phyloP scores from a whole-genome alignment of 2,329 filamentous ascomycete genomes.

The Pyrenophora tritici-repentis region DNA sequence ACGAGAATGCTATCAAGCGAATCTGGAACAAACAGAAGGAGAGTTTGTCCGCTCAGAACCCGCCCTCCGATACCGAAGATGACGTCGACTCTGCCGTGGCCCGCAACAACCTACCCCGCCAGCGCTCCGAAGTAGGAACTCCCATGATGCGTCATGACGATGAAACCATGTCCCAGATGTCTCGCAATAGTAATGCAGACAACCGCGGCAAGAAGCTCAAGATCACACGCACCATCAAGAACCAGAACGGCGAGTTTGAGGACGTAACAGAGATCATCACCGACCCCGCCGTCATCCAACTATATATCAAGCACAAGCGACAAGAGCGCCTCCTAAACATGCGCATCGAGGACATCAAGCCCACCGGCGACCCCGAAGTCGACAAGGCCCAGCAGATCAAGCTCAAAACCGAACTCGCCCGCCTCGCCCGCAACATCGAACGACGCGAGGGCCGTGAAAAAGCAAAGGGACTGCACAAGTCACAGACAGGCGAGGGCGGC shows the following conservation, averaged over 20 bases:
- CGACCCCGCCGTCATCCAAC: constrained; percentile 84
- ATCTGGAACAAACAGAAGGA: constrained; percentile 91
- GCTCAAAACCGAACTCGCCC: constrained; percentile 75
- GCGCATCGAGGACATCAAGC: constrained; percentile 68
- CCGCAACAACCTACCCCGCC: constrained; percentile 45
- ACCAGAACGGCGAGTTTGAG: constrained; percentile 67
- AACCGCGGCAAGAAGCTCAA: constrained; percentile 67
- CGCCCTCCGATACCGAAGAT: constrained; percentile 75
- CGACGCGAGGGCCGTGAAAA: constrained; percentile 88
- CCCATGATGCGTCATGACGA: constrained; percentile 63
- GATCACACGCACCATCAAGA: constrained; percentile 72
- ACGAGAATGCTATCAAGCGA: constrained; percentile 85
- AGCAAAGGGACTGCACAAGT: constrained; percentile 68
- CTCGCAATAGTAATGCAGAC: constrained; percentile 61
- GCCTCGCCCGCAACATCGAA: constrained; percentile 89
- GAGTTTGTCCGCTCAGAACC: constrained; percentile 73
- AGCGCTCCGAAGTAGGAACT: constrained; percentile 66
- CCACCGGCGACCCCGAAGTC: constrained; percentile 69
- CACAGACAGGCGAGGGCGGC: constrained; percentile 49
- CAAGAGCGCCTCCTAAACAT: constrained; percentile 72
- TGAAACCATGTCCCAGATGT: constrained; percentile 67
- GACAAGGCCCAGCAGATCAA: constrained; percentile 66
- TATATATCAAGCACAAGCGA: constrained; percentile 80
- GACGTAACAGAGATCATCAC: constrained; percentile 49
- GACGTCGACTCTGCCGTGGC: constrained; percentile 62